Conservation (phyloP, 2,329 filamentous ascomycete species). For the Pyrenochaeta sp. region DNA sequence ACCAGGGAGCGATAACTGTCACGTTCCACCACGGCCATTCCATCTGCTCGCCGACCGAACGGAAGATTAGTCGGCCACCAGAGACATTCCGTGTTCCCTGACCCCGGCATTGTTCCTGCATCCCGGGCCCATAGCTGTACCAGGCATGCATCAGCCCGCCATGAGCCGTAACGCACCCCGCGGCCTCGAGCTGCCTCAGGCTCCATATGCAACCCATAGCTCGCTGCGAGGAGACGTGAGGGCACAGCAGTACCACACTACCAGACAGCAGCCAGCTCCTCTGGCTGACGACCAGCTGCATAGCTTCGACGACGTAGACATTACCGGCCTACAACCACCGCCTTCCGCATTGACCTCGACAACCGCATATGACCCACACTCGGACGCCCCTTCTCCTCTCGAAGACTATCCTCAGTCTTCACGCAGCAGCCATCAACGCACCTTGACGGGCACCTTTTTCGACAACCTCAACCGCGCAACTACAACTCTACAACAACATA, state of each 20-base stretch:
- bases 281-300: constrained; percentile 24
- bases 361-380: constrained; percentile 47
- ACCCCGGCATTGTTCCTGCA: constrained; percentile 15
- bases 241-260: constrained; percentile 24
- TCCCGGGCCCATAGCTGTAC: constrained; percentile 5
- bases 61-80: constrained; percentile 27
- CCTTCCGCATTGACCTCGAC: constrained; percentile 44
- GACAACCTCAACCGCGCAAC: constrained; percentile 49
- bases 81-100: constrained; percentile 31
- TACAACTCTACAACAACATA: constrained; percentile 49
- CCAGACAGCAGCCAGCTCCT: constrained; percentile 34
- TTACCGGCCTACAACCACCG: constrained; percentile 38
- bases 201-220: constrained; percentile 41
- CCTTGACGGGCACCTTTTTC: constrained; percentile 47
- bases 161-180: constrained; percentile 32
- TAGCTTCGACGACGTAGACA: constrained; percentile 46
- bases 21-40: constrained; percentile 39
- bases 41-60: constrained; percentile 22
- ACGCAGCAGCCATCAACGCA: constrained; percentile 41
- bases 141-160: constrained; percentile 25
- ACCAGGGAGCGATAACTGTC: constrained; percentile 22
- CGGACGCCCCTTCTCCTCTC: constrained; percentile 34
- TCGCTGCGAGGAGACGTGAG: constrained; percentile 35
- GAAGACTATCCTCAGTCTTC: constrained; percentile 33
- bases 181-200: constrained; percentile 30